Conservation (phyloP, 257 asterid species). For the Marsdenia floribunda region DNA sequence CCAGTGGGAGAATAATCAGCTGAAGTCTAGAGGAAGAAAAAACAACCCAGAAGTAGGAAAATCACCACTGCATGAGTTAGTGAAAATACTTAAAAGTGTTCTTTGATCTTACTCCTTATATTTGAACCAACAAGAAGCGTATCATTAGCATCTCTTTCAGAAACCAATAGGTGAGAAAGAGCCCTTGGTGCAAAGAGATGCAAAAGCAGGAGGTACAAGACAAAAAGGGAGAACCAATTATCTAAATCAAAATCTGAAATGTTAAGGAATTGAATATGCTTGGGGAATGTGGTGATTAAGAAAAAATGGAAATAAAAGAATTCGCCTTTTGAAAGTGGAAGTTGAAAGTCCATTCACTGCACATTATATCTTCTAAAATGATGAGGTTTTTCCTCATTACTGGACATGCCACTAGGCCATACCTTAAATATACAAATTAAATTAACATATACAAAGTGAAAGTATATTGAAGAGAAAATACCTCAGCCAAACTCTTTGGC, state of each 20-base stretch:
- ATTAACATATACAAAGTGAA: neutral
- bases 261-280: neutral
- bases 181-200: neutral
- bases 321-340: neutral
- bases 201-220: neutral
- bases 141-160: neutral
- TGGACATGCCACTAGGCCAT: neutral
- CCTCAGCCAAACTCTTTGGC: constrained; percentile 86
- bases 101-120: neutral
- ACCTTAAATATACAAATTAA: neutral
- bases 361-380: neutral
- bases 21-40: neutral
- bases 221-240: neutral
- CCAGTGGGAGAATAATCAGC: neutral
- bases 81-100: neutral
- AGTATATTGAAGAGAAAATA: constrained; percentile 24
- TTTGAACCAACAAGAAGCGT: neutral
- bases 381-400: neutral
- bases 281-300: neutral
- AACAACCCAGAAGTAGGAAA: neutral
- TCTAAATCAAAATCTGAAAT: neutral
- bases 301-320: neutral
- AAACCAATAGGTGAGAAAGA: too few species aligned
- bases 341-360: neutral
- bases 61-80: neutral